Evolutionary conservation across 2,329 filamentous ascomycete genomes (phyloP).

Genomic region (Botrytis fabae): DNA sequence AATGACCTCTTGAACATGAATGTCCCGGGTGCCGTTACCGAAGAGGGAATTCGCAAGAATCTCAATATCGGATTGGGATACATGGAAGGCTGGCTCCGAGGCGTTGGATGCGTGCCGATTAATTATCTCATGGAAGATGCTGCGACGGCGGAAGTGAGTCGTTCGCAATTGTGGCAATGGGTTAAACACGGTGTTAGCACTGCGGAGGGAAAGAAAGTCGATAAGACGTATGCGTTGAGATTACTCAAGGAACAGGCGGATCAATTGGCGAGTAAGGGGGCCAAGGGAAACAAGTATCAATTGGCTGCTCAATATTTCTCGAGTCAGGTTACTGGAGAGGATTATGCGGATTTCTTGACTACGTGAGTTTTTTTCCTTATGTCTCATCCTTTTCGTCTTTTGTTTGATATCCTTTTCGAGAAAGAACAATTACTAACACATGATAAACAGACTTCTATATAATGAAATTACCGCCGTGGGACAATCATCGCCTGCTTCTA

Average conservation of each 20-base stretch:
- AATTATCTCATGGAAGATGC: constrained; percentile 99
- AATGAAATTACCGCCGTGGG: constrained; percentile 82
- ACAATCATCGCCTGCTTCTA: constrained; percentile 39
- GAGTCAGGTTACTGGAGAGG: constrained; percentile 90
- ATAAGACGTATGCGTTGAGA: constrained; percentile 86
- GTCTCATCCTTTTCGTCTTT: not conserved
- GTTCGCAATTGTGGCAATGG: constrained; percentile 98
- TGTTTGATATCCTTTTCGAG: not conserved
- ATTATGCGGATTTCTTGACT: constrained; percentile 96
- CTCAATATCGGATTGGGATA: constrained; percentile 94
- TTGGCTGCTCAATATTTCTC: constrained; percentile 92
- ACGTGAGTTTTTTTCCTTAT: constrained; percentile 54
- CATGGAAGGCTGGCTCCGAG: constrained; percentile 98
- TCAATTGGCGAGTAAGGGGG: constrained; percentile 69
- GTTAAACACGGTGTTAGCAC: constrained; percentile 72
- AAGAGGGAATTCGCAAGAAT: constrained; percentile 96
- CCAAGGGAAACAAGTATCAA: constrained; percentile 87
- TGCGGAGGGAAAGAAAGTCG: constrained; percentile 85
- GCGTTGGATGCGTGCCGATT: constrained; percentile 93
- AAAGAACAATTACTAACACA: not conserved
- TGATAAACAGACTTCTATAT: constrained; percentile 68
- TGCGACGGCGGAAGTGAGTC: constrained; percentile 92
- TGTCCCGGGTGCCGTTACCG: constrained; percentile 86
- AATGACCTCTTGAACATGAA: constrained; percentile 99
- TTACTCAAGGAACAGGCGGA: constrained; percentile 85